Evolutionary conservation across 352 stramenopile species (phyloP), one percentile per base, ranked within the genome.

Genomic region (Globisporangium camurandrum): DNA sequence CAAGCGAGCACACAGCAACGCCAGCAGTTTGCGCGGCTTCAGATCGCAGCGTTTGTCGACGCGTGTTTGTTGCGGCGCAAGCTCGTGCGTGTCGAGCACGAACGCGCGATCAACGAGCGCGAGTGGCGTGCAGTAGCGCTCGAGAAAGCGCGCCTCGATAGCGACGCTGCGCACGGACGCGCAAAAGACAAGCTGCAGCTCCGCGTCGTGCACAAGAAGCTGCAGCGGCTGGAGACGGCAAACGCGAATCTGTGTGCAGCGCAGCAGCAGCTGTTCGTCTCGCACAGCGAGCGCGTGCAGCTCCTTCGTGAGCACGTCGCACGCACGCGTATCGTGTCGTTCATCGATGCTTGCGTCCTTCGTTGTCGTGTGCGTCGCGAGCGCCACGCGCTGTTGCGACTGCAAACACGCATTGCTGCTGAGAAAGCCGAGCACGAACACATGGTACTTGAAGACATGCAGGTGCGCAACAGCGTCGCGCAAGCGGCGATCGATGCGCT

Each of bases 21-120:
- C 20, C 42, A 39, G 48, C 33, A 50, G 17, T 27, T 71, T 7
- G 69, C 67, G 1, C 58, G 49, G 19, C 34, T 74, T 33, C 77
- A 74, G 49, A 64, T 81, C 26, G 42, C 63, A 43, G 56, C 59
- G 45, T 81, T 78, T 34, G 54, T 74, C n/a, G 50, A 60, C 20
- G 41, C 54, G 5, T 67, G 53, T 46, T 22, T 47, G 42, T 46
- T 81, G 22, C 57, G 64, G 20, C 57, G 49, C 14, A 70, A 66
- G 28, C 48, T 75, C n/a, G 46, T 49, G 14, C 22, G 17, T 22
- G 49, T 55, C 36, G 50, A 59, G 24, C 44, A 0, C 1, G 54
- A 77, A 34, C 65, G 61, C 8, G 51, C 51, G 5, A 19, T 5
- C 4, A 56, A n/a, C 56, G 42, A 41, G 37, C 51, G 16, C 16